A percentile compares a stretch with the other conserved stretches of the same genome.
phyloP scores from a whole-genome alignment of 73 alveolate species.

The Stentor coeruleus region DNA sequence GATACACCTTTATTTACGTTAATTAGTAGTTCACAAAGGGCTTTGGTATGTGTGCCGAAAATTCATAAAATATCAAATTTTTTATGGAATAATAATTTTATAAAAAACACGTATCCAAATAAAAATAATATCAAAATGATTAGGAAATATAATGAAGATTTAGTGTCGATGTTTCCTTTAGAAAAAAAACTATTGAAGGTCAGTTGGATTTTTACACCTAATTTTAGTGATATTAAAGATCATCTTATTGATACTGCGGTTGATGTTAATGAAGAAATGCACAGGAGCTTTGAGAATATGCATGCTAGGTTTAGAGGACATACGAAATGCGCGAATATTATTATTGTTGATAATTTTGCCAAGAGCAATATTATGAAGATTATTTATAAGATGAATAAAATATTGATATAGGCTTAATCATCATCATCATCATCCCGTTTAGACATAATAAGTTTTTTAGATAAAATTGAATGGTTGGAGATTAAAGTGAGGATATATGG shows the following conservation, averaged over 20 bases:
- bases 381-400: conserved; percentile 2
- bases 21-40: not conserved
- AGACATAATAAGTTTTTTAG: no score
- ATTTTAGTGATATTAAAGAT: not conserved
- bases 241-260: not conserved
- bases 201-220: not conserved
- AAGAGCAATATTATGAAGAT: not conserved
- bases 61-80: no score
- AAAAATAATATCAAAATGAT: not conserved
- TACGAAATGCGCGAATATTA: not conserved
- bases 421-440: no score
- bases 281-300: not conserved
- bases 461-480: no score
- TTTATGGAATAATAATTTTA: not conserved
- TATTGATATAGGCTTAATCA: no score
- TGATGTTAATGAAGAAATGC: not conserved
- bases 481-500: no score
- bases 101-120: not conserved
- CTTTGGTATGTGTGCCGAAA: not conserved
- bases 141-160: not conserved
- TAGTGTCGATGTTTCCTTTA: not conserved
- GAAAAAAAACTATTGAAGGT: not conserved
- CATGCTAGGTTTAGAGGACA: not conserved
- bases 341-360: not conserved
- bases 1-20: not conserved